Evolutionary conservation across 768 basidiomycete genomes (phyloP), one percentile per base, ranked within the genome.

Genomic region (Mycena amicta): DNA sequence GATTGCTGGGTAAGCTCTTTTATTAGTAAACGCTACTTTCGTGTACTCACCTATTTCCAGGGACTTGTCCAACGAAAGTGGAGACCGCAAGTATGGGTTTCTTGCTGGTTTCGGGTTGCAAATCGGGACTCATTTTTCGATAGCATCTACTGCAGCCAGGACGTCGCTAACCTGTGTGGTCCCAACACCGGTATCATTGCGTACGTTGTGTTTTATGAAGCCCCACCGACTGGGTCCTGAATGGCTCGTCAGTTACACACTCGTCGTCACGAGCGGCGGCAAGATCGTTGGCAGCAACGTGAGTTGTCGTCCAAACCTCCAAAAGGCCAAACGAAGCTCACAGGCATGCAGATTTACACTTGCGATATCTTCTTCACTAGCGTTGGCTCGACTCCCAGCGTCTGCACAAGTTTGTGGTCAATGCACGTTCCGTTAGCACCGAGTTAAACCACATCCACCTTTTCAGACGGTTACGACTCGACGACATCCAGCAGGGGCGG

Each of bases 251-350:
- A 59, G 57, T 11, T 60, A 60, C 45, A 60, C 59, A 2, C 43
- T 60, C 50, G 31, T 60, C 27, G 55, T 56, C 13, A 56, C 55
- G 0, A 52, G 50, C 50, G 43, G 50, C 1, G 59, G 55, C n/a
- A 13, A 33, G 15, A 60, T 60, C 25, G 53, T 60, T 15, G 59
- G 59, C 15, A 55, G 54, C 51, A 53, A 60, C 29, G 59, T 60
- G 26, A 28, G 54, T n/a, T 37, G 33, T 37, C 33, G 8, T 37
- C 18, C 13, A 15, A 12, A n/a, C 18, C 8, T 8, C 28, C 20
- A 8, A 28, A 3, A 3, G 5, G n/a, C 1, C 22, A 8, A 12
- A n/a, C 3, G 11, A 2, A 1, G n/a, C 23, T 26, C 8, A 18
- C 16, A 3, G 5, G 22, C 22, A 23, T 46, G 11, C 33, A 60